A percentile compares a stretch with the other conserved stretches of the same genome.
Evolutionary conservation across 1,284 basidiomycete species (phyloP).

Genomic region (Singerocomus inundabilis): DNA sequence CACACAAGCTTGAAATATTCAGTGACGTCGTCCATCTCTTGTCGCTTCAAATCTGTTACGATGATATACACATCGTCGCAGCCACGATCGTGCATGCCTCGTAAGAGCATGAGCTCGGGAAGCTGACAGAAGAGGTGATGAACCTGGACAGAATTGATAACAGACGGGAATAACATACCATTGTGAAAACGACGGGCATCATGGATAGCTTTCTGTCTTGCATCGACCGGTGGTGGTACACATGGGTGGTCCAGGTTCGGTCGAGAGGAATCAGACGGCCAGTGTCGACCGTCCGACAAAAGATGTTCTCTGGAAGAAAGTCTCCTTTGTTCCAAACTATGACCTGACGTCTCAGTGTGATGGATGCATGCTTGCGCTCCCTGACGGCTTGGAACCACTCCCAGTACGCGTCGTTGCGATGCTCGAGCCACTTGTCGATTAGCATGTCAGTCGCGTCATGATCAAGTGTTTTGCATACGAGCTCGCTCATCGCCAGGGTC

Average conservation of each 20-base stretch:
- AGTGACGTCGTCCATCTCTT: constrained; percentile 74
- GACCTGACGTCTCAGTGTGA: constrained; percentile 52
- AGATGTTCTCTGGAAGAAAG: constrained; percentile 72
- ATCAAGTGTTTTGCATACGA: constrained; percentile 70
- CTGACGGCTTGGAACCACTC: constrained; percentile 71
- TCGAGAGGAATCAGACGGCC: constrained; percentile 71
- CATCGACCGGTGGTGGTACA: constrained; percentile 72
- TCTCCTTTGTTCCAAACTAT: constrained; percentile 74
- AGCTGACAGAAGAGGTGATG: constrained; percentile 41
- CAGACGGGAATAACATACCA: constrained; percentile 44
- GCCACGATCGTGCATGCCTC: constrained; percentile 74
- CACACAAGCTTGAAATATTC: constrained; percentile 74
- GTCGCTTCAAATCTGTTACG: constrained; percentile 69
- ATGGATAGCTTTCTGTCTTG: constrained; percentile 66
- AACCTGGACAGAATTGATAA: constrained; percentile 6
- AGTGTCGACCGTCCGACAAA: constrained; percentile 72
- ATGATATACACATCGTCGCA: constrained; percentile 75
- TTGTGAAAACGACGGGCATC: constrained; percentile 77
- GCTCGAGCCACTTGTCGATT: constrained; percentile 78
- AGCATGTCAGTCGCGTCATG: constrained; percentile 70
- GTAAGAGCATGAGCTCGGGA: constrained; percentile 70
- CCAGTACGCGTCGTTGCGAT: constrained; percentile 68
- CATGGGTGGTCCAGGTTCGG: constrained; percentile 75
- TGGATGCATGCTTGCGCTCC: constrained; percentile 55
- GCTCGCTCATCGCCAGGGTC: constrained; percentile 66